Conservation (phyloP, 257 asterid species). For the Solanum pennellii region DNA sequence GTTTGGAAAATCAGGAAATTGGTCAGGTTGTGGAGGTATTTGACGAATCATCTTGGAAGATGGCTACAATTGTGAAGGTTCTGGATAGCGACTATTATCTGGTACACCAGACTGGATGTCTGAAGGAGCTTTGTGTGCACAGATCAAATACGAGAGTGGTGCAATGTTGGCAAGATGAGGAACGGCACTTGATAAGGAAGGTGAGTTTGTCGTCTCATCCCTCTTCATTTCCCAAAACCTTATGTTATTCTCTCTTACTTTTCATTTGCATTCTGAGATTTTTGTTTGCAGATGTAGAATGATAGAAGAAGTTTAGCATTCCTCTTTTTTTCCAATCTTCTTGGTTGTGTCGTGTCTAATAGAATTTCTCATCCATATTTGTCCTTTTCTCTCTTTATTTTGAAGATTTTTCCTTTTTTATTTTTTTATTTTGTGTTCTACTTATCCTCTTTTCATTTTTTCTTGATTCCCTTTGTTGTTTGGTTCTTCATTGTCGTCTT, state of each 20-base stretch:
- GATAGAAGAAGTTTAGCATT: not conserved
- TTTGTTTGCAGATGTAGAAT: not conserved
- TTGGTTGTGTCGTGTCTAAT: not conserved
- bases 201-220: not conserved
- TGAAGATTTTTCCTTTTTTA: not conserved
- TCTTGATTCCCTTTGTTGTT: not conserved
- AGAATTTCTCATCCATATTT: not conserved
- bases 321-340: not conserved
- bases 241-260: not conserved
- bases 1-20: slow-evolving; percentile 11
- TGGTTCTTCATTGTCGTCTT: not conserved
- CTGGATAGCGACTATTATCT: slow-evolving; percentile 6
- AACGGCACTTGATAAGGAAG: slow-evolving; percentile 21
- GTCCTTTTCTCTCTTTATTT: not conserved
- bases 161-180: slow-evolving; percentile 21
- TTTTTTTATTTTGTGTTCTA: not conserved
- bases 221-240: not conserved
- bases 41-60: slow-evolving; percentile 22
- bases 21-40: slow-evolving; percentile 35
- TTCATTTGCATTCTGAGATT: not conserved
- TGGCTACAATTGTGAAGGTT: slow-evolving; percentile 30
- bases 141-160: slow-evolving; percentile 15
- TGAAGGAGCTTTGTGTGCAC: slow-evolving; percentile 14
- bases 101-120: slow-evolving; percentile 22
- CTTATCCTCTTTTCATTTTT: not conserved